Conservation (phyloP, 1,284 basidiomycete genomes). For the Cerioporus squamosus region DNA sequence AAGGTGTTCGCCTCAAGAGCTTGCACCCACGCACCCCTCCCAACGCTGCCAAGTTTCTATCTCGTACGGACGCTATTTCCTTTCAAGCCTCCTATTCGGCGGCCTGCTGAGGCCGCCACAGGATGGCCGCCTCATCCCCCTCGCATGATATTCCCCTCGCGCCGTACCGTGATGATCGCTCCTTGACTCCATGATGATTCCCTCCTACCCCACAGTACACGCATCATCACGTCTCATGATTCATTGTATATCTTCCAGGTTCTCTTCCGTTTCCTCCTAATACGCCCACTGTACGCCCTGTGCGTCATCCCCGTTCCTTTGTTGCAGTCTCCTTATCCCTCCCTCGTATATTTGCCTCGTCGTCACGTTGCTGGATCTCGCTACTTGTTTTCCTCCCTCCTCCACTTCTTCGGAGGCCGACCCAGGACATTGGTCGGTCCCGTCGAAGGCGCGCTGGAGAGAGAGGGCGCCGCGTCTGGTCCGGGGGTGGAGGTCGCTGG, state of each 20-base stretch:
- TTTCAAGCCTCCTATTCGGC: slow-evolving; percentile 48
- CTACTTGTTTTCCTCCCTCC: slow-evolving; percentile 53
- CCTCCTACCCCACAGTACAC: slow-evolving; percentile 14
- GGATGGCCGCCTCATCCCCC: slow-evolving; percentile 32
- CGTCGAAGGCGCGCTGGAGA: slow-evolving; percentile 60
- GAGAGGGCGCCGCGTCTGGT: slow-evolving; percentile 73
- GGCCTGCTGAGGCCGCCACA: slow-evolving; percentile 17
- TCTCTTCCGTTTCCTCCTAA: slow-evolving; percentile 6
- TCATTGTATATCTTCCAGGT: slow-evolving; percentile 18
- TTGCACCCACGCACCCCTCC: slow-evolving; percentile 16
- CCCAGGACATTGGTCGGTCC: slow-evolving; percentile 26
- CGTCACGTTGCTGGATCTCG: slow-evolving; percentile 25
- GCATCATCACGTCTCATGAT: slow-evolving; percentile 24
- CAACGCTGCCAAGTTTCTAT: slow-evolving; percentile 26
- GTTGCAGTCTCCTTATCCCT: slow-evolving; percentile 21
- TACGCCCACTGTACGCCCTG: slow-evolving; percentile 14
- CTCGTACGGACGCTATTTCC: slow-evolving; percentile 72
- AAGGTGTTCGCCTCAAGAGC: slow-evolving; percentile 21
- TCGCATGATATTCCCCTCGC: slow-evolving; percentile 31
- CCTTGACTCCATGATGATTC: slow-evolving; percentile 13
- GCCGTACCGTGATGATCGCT: slow-evolving; percentile 35
- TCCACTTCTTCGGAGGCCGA: slow-evolving; percentile 50
- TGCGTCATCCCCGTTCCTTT: slow-evolving; percentile 22
- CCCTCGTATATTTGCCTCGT: slow-evolving; percentile 37
- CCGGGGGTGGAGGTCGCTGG: slow-evolving; percentile 15